These are phyloP conservation scores for Diaporthe nobilis DNA, from an alignment of 2,329 filamentous ascomycete genomes.

Conservation along the genomic window DNA sequence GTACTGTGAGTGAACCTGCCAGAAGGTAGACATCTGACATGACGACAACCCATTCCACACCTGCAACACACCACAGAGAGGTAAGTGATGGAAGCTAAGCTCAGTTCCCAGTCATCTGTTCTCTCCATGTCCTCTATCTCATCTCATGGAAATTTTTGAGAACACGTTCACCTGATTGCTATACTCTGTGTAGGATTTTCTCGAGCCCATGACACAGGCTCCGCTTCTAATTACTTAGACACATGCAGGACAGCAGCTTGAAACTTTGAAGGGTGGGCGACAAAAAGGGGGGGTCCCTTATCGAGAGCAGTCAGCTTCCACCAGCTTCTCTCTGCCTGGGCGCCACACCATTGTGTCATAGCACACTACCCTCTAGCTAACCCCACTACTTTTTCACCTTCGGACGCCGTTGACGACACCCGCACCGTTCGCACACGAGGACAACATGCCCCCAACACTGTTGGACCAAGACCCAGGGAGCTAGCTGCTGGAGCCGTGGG, in stretches of 20 bases:
- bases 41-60: constrained; percentile 24
- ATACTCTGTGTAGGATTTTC: neutral
- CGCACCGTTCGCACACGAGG: neutral
- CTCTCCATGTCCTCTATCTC: neutral
- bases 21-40: neutral
- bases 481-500: neutral
- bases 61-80: neutral
- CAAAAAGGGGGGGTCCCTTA: constrained; percentile 22
- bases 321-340: constrained; percentile 27
- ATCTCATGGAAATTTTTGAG: neutral
- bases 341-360: constrained; percentile 30
- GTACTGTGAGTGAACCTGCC: neutral
- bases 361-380: neutral
- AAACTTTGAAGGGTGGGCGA: constrained; percentile 23
- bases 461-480: neutral
- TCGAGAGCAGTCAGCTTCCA: constrained; percentile 1
- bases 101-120: neutral
- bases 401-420: constrained; percentile 18
- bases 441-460: neutral
- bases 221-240: constrained; percentile 16
- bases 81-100: neutral
- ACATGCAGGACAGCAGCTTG: constrained; percentile 28
- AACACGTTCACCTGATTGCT: neutral
- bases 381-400: neutral
- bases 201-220: neutral